Conservation (phyloP, 2,329 filamentous ascomycete species). For the Fusarium xyrophilum region DNA sequence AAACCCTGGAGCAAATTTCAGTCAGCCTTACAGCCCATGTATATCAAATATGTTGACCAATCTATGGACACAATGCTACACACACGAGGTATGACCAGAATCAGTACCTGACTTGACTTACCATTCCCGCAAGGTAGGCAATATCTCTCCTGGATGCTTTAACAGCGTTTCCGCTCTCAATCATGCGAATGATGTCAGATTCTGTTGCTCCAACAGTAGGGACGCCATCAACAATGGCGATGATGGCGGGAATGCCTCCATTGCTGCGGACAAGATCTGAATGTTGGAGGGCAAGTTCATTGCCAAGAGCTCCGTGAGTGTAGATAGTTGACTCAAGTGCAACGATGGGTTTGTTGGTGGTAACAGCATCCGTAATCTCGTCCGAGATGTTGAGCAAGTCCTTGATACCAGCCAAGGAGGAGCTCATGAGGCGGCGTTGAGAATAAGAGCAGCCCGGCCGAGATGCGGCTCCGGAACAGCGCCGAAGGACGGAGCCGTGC, state of each 20-base stretch:
- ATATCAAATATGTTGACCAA: no score
- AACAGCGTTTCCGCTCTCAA: conserved; percentile 69
- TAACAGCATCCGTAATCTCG: conserved; percentile 80
- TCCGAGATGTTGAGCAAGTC: conserved; percentile 74
- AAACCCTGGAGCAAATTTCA: conserved; percentile 24
- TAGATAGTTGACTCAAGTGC: conserved; percentile 97
- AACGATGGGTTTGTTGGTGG: conserved; percentile 80
- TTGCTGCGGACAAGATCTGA: conserved; percentile 81
- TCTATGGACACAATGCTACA: not conserved
- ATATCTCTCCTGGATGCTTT: conserved; percentile 92
- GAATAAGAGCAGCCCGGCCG: conserved; percentile 19
- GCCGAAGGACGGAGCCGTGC: conserved; percentile 30
- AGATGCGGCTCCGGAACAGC: conserved; percentile 23
- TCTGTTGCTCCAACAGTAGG: conserved; percentile 79
- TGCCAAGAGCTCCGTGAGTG: conserved; percentile 88
- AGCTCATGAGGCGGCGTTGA: conserved; percentile 36
- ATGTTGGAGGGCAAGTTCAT: conserved; percentile 75
- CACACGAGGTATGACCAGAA: not conserved
- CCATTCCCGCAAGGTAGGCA: conserved; percentile 79
- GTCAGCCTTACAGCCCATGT: conserved; percentile 11
- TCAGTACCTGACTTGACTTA: conserved; percentile 49
- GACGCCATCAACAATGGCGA: conserved; percentile 84
- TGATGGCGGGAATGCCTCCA: conserved; percentile 87
- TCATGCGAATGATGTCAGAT: conserved; percentile 76
- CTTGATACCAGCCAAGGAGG: conserved; percentile 43